Evolutionary conservation across 139 green algal species (phyloP).

Genomic region (Chlorella sp.): DNA sequence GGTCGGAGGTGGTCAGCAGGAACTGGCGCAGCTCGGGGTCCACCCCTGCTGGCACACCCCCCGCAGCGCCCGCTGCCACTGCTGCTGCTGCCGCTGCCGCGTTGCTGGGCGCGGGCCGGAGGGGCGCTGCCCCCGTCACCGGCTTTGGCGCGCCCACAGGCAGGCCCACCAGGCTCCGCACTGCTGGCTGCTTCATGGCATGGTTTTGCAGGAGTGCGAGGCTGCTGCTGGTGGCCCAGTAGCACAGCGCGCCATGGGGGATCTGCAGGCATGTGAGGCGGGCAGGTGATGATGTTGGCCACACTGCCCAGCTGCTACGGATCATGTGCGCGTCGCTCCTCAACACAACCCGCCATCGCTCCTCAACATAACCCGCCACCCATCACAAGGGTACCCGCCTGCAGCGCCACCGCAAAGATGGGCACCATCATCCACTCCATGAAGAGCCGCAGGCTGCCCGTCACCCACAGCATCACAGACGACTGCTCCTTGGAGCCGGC

Average conservation of each 20-base stretch:
- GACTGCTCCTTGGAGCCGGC: not conserved
- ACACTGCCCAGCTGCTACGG: not conserved
- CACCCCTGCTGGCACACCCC: not conserved
- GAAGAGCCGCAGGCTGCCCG: conserved; percentile 39
- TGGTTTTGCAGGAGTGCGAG: conserved; percentile 58
- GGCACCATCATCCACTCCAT: conserved; percentile 59
- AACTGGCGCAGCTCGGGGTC: conserved; percentile 8
- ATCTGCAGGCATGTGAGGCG: conserved; percentile 49
- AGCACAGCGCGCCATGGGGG: conserved; percentile 75
- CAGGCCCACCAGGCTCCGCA: not conserved
- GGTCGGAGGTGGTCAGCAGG: conserved; percentile 22
- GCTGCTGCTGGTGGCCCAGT: conserved; percentile 66
- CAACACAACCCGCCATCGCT: conserved; percentile 61
- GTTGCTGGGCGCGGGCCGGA: not conserved
- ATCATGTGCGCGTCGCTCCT: not conserved
- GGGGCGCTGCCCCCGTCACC: not conserved
- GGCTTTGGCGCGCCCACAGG: not conserved
- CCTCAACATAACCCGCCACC: not conserved
- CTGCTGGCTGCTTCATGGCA: not conserved
- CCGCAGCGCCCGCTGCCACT: not conserved
- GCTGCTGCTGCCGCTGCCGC: not conserved
- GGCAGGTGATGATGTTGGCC: not conserved
- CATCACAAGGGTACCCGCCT: not conserved
- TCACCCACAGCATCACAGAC: conserved; percentile 25
- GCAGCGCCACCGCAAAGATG: conserved; percentile 48